Evolutionary conservation across 2,329 filamentous ascomycete genomes (phyloP).

Genomic region (Penicillium fuscoglaucum): DNA sequence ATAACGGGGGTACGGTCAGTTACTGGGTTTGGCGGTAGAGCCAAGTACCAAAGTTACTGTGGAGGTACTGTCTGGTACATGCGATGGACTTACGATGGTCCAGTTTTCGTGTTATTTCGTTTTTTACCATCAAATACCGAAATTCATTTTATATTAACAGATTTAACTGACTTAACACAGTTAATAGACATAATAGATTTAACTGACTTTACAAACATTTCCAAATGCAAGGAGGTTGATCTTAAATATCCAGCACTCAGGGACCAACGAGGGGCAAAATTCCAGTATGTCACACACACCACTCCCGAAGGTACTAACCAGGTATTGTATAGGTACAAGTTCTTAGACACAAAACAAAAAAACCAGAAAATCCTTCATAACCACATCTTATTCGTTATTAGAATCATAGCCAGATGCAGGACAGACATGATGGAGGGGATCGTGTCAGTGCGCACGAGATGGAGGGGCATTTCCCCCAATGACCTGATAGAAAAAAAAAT

Average conservation of each 20-base stretch:
- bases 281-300: conserved; percentile 4
- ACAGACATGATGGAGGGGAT: conserved; percentile 17
- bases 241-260: background rate
- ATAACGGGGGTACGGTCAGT: conserved; percentile 13
- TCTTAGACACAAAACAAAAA: background rate
- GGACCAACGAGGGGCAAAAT: conserved; percentile 11
- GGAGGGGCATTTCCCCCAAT: conserved; percentile 7
- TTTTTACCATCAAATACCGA: background rate
- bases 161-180: too few species aligned
- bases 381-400: conserved; percentile 1
- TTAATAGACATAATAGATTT: too few species aligned
- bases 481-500: background rate
- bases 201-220: background rate
- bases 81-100: background rate
- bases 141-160: background rate
- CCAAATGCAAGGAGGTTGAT: conserved; percentile 8
- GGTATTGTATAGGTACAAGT: background rate
- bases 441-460: background rate
- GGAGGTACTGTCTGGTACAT: conserved; percentile 20
- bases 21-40: conserved; percentile 21
- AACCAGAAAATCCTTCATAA: background rate
- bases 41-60: conserved; percentile 27
- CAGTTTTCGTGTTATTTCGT: background rate
- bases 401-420: background rate
- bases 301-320: background rate